phyloP scores from a whole-genome alignment of 495 filamentous ascomycete genomes.

The Hypoxylon perforatum region DNA sequence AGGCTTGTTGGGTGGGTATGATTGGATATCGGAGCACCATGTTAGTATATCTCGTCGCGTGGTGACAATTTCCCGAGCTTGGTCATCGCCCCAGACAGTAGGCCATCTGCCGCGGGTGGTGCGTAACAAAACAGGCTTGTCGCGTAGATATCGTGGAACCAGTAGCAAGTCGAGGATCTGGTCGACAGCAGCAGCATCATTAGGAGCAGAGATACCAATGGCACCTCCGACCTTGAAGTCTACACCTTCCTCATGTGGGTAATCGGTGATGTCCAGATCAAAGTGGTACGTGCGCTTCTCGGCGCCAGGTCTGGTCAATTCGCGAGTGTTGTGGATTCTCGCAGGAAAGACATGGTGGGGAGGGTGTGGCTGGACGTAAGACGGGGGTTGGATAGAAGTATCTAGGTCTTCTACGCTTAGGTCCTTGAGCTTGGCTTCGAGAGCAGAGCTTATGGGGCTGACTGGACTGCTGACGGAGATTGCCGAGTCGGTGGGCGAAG shows the following conservation, averaged over 20 bases:
- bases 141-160: conserved; percentile 79
- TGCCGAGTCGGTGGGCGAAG: conserved; percentile 54
- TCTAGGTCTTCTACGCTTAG: conserved; percentile 55
- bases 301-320: conserved; percentile 89
- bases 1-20: conserved; percentile 87
- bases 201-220: conserved; percentile 91
- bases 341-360: conserved; percentile 92
- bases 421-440: conserved; percentile 40
- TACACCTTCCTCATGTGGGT: conserved; percentile 84
- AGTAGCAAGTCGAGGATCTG: conserved; percentile 83
- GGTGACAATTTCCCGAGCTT: conserved; percentile 82
- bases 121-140: conserved; percentile 80
- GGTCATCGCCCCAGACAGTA: conserved; percentile 96
- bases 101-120: conserved; percentile 91
- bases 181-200: conserved; percentile 80
- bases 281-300: conserved; percentile 98
- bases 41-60: conserved; percentile 90
- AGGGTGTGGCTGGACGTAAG: conserved; percentile 93
- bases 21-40: conserved; percentile 96
- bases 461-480: conserved; percentile 42
- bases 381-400: conserved; percentile 75
- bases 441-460: not conserved
- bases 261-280: conserved; percentile 95
- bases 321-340: conserved; percentile 80
- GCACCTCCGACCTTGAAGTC: conserved; percentile 98